Percentiles rank a stretch among this genome's conserved stretches.
Evolutionary conservation across 768 basidiomycete genomes (phyloP).

Genomic region (Xanthoconium purpureum): DNA sequence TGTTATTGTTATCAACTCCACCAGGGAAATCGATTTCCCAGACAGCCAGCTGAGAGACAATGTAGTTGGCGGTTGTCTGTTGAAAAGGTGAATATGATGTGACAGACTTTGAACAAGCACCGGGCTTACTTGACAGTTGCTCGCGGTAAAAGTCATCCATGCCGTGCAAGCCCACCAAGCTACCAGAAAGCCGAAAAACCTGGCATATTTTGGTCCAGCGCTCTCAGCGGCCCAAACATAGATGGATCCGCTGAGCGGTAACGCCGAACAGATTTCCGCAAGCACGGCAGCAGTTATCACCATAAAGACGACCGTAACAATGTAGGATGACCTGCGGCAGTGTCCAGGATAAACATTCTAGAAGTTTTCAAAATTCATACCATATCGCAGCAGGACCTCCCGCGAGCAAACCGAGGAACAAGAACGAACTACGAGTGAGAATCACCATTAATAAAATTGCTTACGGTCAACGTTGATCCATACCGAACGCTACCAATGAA

Average conservation of each 20-base stretch:
- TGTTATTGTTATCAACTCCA: constrained; percentile 61
- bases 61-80: constrained; percentile 85
- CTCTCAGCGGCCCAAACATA: constrained; percentile 95
- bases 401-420: constrained; percentile 79
- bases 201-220: constrained; percentile 81
- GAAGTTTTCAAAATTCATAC: constrained; percentile 33
- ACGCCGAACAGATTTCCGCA: constrained; percentile 87
- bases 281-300: constrained; percentile 81
- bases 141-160: constrained; percentile 94
- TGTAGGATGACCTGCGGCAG: constrained; percentile 71
- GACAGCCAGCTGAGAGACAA: constrained; percentile 79
- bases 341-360: constrained; percentile 10
- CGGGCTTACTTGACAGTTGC: constrained; percentile 72
- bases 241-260: constrained; percentile 86
- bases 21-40: constrained; percentile 84
- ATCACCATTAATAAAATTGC: constrained; percentile 1
- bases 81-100: neutral
- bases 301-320: constrained; percentile 85
- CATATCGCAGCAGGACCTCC: constrained; percentile 88
- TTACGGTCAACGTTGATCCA: neutral
- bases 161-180: constrained; percentile 94
- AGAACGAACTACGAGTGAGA: constrained; percentile 49
- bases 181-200: constrained; percentile 85
- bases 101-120: neutral
- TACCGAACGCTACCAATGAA: constrained; percentile 87